Evolutionary conservation across 352 stramenopile species (phyloP).

Genomic region (Globisporangium canariense): DNA sequence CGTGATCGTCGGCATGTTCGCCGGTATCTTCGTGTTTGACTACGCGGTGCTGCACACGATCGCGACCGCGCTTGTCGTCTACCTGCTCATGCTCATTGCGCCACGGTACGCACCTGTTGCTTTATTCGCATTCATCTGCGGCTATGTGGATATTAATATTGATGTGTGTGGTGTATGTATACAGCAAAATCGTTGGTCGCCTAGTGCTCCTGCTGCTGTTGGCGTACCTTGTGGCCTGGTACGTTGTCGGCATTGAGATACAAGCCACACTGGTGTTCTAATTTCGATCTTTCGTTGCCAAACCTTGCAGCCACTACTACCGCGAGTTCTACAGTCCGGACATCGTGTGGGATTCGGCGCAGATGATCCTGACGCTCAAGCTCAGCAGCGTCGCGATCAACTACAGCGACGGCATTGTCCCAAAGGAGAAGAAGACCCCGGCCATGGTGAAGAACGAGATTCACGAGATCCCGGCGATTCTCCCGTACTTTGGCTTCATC

Average conservation of each 20-base stretch:
- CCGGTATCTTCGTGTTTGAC: constrained; percentile 78
- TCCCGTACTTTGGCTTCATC: constrained; percentile 80
- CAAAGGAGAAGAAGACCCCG: constrained; percentile 73
- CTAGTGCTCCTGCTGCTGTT: constrained; percentile 60
- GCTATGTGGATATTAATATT: not conserved
- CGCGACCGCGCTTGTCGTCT: constrained; percentile 51
- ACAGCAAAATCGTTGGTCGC: constrained; percentile 60
- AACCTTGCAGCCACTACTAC: constrained; percentile 66
- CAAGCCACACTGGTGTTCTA: not conserved
- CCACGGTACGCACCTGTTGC: constrained; percentile 35
- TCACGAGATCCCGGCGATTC: constrained; percentile 46
- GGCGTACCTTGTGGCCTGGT: constrained; percentile 68
- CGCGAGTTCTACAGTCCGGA: constrained; percentile 77
- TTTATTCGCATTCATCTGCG: too few relatives aligned
- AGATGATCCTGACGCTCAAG: constrained; percentile 87
- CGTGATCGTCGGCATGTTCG: constrained; percentile 51
- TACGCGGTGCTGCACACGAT: constrained; percentile 74
- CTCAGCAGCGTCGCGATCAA: constrained; percentile 77
- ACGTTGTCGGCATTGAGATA: not conserved
- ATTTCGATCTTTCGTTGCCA: not conserved
- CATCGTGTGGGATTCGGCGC: constrained; percentile 81
- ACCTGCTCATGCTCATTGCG: constrained; percentile 62
- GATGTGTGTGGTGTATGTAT: constrained; percentile 5
- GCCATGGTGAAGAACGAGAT: constrained; percentile 77
- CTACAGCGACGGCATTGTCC: constrained; percentile 70